phyloP scores from a whole-genome alignment of 106 monocot species.

The Dioscorea dumetorum region DNA sequence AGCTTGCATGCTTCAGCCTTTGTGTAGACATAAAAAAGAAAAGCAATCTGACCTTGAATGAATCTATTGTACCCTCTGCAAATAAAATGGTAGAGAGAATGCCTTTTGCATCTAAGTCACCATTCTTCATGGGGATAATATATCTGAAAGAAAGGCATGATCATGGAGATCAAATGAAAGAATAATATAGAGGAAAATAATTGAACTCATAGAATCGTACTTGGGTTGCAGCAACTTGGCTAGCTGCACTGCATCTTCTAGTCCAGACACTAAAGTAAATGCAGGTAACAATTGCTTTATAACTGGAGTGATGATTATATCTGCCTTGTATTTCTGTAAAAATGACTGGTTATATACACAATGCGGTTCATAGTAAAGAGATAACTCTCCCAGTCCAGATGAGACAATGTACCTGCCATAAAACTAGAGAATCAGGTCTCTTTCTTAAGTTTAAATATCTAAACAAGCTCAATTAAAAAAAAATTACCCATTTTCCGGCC shows the following conservation, averaged over 20 bases:
- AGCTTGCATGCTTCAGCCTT: too few relatives aligned
- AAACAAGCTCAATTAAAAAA: too few relatives aligned
- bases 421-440: neutral
- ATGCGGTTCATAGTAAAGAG: conserved; percentile 90
- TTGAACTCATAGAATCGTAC: conserved; percentile 22
- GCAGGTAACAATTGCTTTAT: conserved; percentile 77
- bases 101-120: conserved; percentile 71
- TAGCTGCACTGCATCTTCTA: conserved; percentile 89
- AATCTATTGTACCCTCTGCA: conserved; percentile 49
- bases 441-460: too few relatives aligned
- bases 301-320: conserved; percentile 84
- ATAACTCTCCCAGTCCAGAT: conserved; percentile 20
- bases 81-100: conserved; percentile 44
- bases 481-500: conserved; percentile 86
- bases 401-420: conserved; percentile 58
- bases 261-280: conserved; percentile 86
- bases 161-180: neutral
- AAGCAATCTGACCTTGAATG: conserved; percentile 59
- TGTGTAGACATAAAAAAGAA: neutral
- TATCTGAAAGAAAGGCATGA: conserved; percentile 37
- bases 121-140: conserved; percentile 80
- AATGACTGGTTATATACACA: conserved; percentile 60
- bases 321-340: conserved; percentile 52
- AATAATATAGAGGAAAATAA: neutral
- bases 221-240: conserved; percentile 76